Percentiles rank a stretch among this genome's conserved stretches.
phyloP scores from a whole-genome alignment of 495 filamentous ascomycete species.

The Melanomma pulvis-pyrius region DNA sequence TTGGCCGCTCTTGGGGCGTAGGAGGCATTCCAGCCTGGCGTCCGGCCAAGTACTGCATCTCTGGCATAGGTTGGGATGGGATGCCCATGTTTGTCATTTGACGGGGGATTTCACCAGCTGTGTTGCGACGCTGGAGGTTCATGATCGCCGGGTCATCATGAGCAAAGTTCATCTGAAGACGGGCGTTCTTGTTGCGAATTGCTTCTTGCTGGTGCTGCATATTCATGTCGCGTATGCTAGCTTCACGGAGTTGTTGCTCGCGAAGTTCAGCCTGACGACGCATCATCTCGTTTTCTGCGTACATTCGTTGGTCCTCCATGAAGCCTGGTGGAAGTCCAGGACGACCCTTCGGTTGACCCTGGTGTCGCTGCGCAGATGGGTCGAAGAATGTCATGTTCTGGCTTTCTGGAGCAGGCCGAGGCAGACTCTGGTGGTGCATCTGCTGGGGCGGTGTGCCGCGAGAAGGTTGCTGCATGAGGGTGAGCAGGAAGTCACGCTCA shows the following conservation, averaged over 20 bases:
- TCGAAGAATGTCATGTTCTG: conserved; percentile 41
- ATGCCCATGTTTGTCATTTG: conserved; percentile 41
- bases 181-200: conserved; percentile 24
- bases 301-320: conserved; percentile 35
- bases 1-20: conserved; percentile 36
- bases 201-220: conserved; percentile 31
- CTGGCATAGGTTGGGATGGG: conserved; percentile 33
- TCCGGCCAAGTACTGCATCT: conserved; percentile 31
- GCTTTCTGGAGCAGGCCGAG: conserved; percentile 25
- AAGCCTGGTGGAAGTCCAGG: conserved; percentile 34
- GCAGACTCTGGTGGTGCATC: conserved; percentile 33
- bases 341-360: conserved; percentile 39
- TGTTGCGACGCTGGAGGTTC: conserved; percentile 33
- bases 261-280: conserved; percentile 28
- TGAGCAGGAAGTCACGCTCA: conserved; percentile 41
- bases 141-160: conserved; percentile 30
- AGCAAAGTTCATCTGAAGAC: conserved; percentile 18
- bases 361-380: conserved; percentile 31
- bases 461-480: conserved; percentile 39
- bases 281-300: conserved; percentile 26
- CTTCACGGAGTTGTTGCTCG: conserved; percentile 23
- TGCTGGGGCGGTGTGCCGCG: conserved; percentile 33
- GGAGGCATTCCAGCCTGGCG: conserved; percentile 29
- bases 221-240: conserved; percentile 16
- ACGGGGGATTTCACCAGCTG: conserved; percentile 32